Evolutionary conservation across 441 rosid genomes (phyloP).

Genomic region (Croton laevigatus): DNA sequence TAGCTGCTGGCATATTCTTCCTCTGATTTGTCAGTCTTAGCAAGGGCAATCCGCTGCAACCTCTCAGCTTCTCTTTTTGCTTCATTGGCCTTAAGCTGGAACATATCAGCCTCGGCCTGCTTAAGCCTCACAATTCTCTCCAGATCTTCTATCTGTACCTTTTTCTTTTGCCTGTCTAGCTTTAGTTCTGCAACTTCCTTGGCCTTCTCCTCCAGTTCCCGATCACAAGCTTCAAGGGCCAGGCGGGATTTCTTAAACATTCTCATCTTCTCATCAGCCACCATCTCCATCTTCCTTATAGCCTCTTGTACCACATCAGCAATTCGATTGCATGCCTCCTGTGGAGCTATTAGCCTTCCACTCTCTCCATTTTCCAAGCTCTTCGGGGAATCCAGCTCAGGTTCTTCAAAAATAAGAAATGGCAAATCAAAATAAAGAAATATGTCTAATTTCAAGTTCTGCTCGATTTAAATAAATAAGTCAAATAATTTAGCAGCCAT

Average conservation of each 20-base stretch:
- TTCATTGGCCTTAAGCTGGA: conserved; percentile 90
- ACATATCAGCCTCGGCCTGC: conserved; percentile 98
- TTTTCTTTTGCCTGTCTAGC: conserved; percentile 74
- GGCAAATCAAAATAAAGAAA: conserved; percentile 12
- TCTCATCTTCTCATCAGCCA: conserved; percentile 85
- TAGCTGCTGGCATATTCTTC: conserved; percentile 91
- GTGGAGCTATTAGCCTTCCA: conserved; percentile 79
- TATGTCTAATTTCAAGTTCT: background rate
- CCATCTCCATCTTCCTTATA: conserved; percentile 93
- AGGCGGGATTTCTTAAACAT: conserved; percentile 84
- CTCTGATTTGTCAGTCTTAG: conserved; percentile 84
- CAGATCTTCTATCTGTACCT: conserved; percentile 78
- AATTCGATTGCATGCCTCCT: conserved; percentile 90
- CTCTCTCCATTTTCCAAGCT: conserved; percentile 76
- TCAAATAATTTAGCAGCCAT: background rate
- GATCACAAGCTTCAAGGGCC: conserved; percentile 77
- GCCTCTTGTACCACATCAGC: conserved; percentile 95
- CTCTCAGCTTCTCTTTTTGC: conserved; percentile 91
- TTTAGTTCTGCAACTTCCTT: conserved; percentile 73
- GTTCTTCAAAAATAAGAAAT: conserved; percentile 43
- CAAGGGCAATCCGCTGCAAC: conserved; percentile 83
- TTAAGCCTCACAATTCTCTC: conserved; percentile 93
- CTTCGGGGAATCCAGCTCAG: conserved; percentile 79
- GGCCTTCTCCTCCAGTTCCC: conserved; percentile 88
- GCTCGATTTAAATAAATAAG: background rate